Conservation (phyloP, 495 filamentous ascomycete species). For the Hyaloscypha finlandica region DNA sequence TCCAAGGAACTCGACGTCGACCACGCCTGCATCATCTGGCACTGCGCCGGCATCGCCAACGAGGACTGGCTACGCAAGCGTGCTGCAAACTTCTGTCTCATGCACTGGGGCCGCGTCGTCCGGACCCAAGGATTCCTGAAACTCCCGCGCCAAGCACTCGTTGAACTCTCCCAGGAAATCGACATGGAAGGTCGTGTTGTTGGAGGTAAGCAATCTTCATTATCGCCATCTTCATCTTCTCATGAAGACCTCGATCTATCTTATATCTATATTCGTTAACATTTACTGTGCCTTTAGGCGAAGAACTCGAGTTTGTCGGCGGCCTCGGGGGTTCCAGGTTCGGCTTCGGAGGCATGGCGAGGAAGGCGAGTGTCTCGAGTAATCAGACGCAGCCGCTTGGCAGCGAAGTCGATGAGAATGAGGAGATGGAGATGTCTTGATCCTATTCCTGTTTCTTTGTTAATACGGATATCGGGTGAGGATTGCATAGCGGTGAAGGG, state of each 20-base stretch:
- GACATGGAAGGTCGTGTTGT: constrained; percentile 89
- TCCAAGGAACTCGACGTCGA: constrained; percentile 89
- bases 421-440: constrained; percentile 61
- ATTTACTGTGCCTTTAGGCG: constrained; percentile 28
- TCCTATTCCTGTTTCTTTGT: not conserved
- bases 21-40: constrained; percentile 94
- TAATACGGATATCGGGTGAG: no score
- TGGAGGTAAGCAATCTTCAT: constrained; percentile 51
- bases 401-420: constrained; percentile 72
- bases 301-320: constrained; percentile 79
- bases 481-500: no score
- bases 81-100: constrained; percentile 83
- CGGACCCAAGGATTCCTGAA: constrained; percentile 83
- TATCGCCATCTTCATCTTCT: not conserved
- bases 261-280: constrained; percentile 15
- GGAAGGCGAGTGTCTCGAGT: constrained; percentile 60
- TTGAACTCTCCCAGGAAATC: constrained; percentile 90
- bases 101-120: constrained; percentile 93
- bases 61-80: constrained; percentile 92
- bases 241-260: constrained; percentile 17
- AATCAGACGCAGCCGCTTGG: constrained; percentile 58
- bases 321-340: constrained; percentile 64
- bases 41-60: constrained; percentile 82
- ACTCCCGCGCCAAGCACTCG: constrained; percentile 71
- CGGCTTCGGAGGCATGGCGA: constrained; percentile 51